A percentile compares a stretch with the other conserved stretches of the same genome.
Conservation (phyloP, 148 eudicot genomes). For the Selenicereus undatus region DNA sequence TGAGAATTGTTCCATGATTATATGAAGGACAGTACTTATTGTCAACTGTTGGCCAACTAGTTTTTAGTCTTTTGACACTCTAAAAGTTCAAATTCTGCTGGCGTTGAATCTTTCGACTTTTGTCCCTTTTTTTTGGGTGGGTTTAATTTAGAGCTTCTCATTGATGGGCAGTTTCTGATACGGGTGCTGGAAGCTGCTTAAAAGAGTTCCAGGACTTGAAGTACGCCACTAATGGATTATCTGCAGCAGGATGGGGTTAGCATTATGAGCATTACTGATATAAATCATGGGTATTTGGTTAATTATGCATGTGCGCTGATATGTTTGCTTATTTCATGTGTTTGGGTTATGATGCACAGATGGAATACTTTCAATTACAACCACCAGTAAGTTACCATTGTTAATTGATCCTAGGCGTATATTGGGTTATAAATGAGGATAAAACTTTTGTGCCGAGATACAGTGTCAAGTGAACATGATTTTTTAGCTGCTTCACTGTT, state of each 20-base stretch:
- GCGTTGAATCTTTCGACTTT: background rate
- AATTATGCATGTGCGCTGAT: background rate
- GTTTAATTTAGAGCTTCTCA: background rate
- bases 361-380: constrained; percentile 67
- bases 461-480: background rate
- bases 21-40: too few species aligned
- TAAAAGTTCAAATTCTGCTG: background rate
- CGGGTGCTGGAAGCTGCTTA: constrained; percentile 67
- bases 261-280: background rate
- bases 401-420: background rate
- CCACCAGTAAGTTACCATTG: constrained; percentile 60
- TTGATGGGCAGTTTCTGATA: constrained; percentile 66
- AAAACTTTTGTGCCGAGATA: background rate
- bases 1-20: too few species aligned
- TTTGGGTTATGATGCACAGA: constrained; percentile 60
- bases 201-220: constrained; percentile 57
- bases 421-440: background rate
- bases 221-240: constrained; percentile 18
- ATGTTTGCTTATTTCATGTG: constrained; percentile 8
- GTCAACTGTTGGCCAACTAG: background rate
- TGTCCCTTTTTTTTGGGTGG: background rate
- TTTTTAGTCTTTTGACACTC: background rate
- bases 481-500: background rate
- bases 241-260: constrained; percentile 49
- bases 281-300: background rate